Conservation (phyloP, 176 grass and related monocot species). For the Guadua angustifolia region DNA sequence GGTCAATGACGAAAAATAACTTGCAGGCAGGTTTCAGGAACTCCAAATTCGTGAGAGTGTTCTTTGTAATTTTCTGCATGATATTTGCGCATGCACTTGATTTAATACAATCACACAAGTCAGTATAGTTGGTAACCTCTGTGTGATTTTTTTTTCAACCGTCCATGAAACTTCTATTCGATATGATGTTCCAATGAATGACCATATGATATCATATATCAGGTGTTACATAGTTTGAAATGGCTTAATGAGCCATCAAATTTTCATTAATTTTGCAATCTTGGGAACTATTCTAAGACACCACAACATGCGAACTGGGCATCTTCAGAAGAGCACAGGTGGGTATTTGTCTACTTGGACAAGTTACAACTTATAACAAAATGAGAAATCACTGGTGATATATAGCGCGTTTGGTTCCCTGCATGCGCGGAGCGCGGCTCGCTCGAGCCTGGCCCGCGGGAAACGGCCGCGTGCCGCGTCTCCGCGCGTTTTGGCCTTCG, state of each 20-base stretch:
- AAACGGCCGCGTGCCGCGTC: too few relatives aligned
- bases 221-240: not conserved
- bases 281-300: not conserved
- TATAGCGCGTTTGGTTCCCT: too few relatives aligned
- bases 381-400: slow-evolving; percentile 23
- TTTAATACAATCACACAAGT: slow-evolving; percentile 11
- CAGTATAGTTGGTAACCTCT: not conserved
- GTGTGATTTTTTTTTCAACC: not conserved
- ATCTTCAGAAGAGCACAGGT: not conserved
- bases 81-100: not conserved
- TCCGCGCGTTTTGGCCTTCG: too few relatives aligned
- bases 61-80: not conserved
- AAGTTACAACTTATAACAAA: not conserved
- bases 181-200: not conserved
- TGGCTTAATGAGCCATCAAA: not conserved
- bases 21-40: not conserved
- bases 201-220: not conserved
- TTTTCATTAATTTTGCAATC: slow-evolving; percentile 1
- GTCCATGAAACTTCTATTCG: too few relatives aligned
- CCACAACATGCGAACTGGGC: not conserved
- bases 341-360: not conserved
- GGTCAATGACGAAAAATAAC: not conserved
- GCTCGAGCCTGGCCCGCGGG: too few relatives aligned
- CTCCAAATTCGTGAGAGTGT: not conserved
- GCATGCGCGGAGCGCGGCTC: too few relatives aligned